These are phyloP conservation scores for Hypoxylon lenormandii DNA, from an alignment of 495 filamentous ascomycete species.

Conservation along the genomic window DNA sequence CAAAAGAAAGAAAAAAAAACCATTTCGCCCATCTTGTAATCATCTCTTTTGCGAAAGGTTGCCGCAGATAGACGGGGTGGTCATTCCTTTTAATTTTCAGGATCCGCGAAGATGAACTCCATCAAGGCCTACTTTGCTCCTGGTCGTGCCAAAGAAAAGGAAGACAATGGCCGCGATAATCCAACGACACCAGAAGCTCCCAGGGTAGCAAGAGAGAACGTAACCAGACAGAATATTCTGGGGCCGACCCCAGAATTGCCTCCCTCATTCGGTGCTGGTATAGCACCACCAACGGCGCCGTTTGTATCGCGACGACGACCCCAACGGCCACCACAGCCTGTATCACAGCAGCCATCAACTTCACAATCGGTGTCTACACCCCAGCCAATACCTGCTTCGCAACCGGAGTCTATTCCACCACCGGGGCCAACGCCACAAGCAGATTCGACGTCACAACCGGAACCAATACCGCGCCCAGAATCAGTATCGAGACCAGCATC, in stretches of 20 bases:
- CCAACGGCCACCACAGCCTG: too few species aligned
- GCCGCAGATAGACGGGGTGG: slow-evolving; percentile 26
- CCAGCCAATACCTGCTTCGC: background rate
- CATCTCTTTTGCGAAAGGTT: slow-evolving; percentile 1
- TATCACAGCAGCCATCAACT: background rate
- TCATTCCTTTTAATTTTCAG: slow-evolving; percentile 17
- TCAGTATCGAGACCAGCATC: slow-evolving; percentile 27
- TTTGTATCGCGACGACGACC: slow-evolving; percentile 9
- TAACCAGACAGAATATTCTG: slow-evolving; percentile 4
- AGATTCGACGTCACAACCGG: background rate
- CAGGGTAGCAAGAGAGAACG: slow-evolving; percentile 9
- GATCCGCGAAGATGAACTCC: slow-evolving; percentile 43
- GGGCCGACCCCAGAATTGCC: background rate
- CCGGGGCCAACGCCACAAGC: background rate
- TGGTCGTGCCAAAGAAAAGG: slow-evolving; percentile 29
- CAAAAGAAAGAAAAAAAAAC: background rate
- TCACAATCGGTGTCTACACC: slow-evolving; percentile 24
- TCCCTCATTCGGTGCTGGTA: slow-evolving; percentile 4
- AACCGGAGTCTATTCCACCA: background rate
- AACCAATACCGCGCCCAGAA: background rate
- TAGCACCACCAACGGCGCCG: slow-evolving; percentile 20
- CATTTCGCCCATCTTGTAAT: background rate
- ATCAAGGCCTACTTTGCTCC: slow-evolving; percentile 51
- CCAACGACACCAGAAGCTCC: slow-evolving; percentile 8
- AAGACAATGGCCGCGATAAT: slow-evolving; percentile 28